Percentiles rank a stretch among this genome's conserved stretches.
Conservation (phyloP, 306 rosid genomes). For the barrel medic (Medicago truncatula) region MtrunA17r5.0-ANR NC_053044.1:24082501-24083000, state of each 20-base stretch:
- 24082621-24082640: no score
- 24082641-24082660: no score
- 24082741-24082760: constrained; percentile 82
- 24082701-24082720: constrained; percentile 91
- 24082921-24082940: constrained; percentile 70
- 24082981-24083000: no score
- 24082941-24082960: not conserved
- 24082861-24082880: constrained; percentile 81
- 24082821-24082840: constrained; percentile 80
- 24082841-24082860: constrained; percentile 78
- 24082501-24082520: no score
- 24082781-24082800: constrained; percentile 88
- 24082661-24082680: constrained; percentile 99
- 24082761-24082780: constrained; percentile 89
- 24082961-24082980: no score
- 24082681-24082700: constrained; percentile 98
- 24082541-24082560: no score
- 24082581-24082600: no score
- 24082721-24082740: constrained; percentile 91
- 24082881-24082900: constrained; percentile 89
- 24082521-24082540: no score
- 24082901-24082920: constrained; percentile 66
- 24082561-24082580: no score
- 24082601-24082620: no score
- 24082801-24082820: constrained; percentile 67